These are phyloP conservation scores for Calonectria multiphialidica DNA, from an alignment of 2,329 filamentous ascomycete genomes.

Conservation along the genomic window DNA sequence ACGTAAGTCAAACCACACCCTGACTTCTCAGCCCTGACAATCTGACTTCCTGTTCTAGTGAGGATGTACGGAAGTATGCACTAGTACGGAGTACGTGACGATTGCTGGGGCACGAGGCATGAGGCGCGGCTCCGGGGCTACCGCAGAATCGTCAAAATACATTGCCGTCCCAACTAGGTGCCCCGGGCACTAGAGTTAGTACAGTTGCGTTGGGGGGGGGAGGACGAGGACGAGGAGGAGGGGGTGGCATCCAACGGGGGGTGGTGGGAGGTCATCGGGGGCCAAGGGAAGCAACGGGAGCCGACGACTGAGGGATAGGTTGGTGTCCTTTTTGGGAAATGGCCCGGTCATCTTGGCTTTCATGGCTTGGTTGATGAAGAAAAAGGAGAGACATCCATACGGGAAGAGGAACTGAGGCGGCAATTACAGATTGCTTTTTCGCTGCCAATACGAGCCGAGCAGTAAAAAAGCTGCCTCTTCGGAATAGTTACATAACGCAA, in stretches of 20 bases:
- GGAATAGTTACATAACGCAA: slow-evolving; percentile 10
- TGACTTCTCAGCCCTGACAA: not conserved
- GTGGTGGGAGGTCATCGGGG: not conserved
- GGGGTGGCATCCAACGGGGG: slow-evolving; percentile 13
- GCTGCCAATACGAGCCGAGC: slow-evolving; percentile 23
- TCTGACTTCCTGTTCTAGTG: not conserved
- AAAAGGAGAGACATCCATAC: not conserved
- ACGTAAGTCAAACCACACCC: not conserved
- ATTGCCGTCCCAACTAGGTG: not conserved
- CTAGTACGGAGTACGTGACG: slow-evolving; percentile 2
- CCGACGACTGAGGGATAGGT: slow-evolving; percentile 19
- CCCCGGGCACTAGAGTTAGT: slow-evolving; percentile 3
- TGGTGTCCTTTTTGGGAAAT: slow-evolving; percentile 20
- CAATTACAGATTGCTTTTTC: not conserved
- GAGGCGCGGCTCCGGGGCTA: slow-evolving; percentile 24
- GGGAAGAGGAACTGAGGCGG: not conserved
- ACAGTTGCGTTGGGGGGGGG: slow-evolving; percentile 6
- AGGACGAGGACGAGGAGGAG: not conserved
- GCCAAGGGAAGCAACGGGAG: not conserved
- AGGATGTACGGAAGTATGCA: slow-evolving; percentile 19
- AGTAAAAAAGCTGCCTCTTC: not conserved
- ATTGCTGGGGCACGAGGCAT: slow-evolving; percentile 16
- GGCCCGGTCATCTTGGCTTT: slow-evolving; percentile 30
- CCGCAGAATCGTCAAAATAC: slow-evolving; percentile 10
- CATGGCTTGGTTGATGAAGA: slow-evolving; percentile 11